Evolutionary conservation across 345 rosid genomes (phyloP), one percentile per base, ranked within the genome.

Genomic region (Punica granatum): DNA sequence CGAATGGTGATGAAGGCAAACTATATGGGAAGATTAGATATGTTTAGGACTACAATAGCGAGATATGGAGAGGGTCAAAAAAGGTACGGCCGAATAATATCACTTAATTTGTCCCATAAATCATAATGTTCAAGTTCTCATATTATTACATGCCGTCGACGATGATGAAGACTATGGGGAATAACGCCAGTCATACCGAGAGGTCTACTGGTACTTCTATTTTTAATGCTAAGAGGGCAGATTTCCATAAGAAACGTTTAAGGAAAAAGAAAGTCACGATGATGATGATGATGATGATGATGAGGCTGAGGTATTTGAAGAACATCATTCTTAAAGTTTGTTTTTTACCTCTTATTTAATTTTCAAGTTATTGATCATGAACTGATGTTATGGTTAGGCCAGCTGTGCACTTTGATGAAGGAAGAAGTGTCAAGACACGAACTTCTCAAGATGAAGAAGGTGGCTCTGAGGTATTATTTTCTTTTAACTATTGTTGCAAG

Each of bases 1-100:
- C 97, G 49, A 94, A 94, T 80, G 97, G 97, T 33, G 99, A 94
- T 78, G 90, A 92, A 56, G 99, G 92, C 68, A 88, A 89, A 81
- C 87, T 94, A 51, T 92, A 94, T 64, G 98, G 99, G 56, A 94
- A 91, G 78, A 92, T 94, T 76, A 92, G 99, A 64, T 92, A 91
- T 74, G 92, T 94, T 65, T 98, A 86, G 77, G 99, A 92, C 70
- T 92, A 94, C 81, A 94, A 86, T 80, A 82, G 74, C 18, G 98
- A 94, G 80, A 94, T 88, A 74, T 92, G 96, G 34, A 82, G 99
- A 64, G 99, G 98, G 75, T 84, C 92, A n/a, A 91, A 83, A 80
- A 94, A 91, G 95, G 98, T 91, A 71, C n/a, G 34, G 64, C 21
- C 10, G 34, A 62, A 56, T 34, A 3, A 6, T 72, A 11, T 33